These are phyloP conservation scores for Penicillium goetzii DNA, from an alignment of 495 filamentous ascomycete species.

Conservation along the genomic window DNA sequence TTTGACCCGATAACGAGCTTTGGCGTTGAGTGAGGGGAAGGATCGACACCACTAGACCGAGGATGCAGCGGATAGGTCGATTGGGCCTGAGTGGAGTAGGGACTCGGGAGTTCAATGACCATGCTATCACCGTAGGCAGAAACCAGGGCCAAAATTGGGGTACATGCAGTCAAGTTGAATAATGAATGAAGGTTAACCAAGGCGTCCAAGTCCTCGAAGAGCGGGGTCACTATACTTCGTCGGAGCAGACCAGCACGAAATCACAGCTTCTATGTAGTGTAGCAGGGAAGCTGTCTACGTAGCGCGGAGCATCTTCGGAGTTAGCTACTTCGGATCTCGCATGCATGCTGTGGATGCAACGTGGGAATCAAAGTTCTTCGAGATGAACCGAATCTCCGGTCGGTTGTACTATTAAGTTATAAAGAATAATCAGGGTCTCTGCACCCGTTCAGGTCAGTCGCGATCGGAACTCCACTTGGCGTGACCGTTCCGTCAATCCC, in stretches of 20 bases:
- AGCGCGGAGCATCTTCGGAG: neutral
- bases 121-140: neutral
- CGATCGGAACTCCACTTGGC: constrained; percentile 7
- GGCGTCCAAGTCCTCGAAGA: neutral
- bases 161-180: neutral
- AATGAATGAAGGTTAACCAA: neutral
- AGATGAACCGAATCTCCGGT: neutral
- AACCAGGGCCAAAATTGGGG: neutral
- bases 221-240: neutral
- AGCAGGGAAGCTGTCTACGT: neutral
- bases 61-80: neutral
- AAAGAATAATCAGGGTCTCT: neutral
- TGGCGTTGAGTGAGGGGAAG: constrained; percentile 20
- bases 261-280: neutral
- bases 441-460: neutral
- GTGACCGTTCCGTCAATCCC: neutral
- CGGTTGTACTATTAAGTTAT: neutral
- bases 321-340: neutral
- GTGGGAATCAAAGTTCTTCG: constrained; percentile 1
- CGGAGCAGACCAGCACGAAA: neutral
- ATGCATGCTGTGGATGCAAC: neutral
- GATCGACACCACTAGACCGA: constrained; percentile 17
- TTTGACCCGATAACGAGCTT: constrained; percentile 10
- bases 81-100: neutral
- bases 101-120: neutral